phyloP scores from a whole-genome alignment of 176 grass and related monocot species.

The Triticum dicoccoides region DNA sequence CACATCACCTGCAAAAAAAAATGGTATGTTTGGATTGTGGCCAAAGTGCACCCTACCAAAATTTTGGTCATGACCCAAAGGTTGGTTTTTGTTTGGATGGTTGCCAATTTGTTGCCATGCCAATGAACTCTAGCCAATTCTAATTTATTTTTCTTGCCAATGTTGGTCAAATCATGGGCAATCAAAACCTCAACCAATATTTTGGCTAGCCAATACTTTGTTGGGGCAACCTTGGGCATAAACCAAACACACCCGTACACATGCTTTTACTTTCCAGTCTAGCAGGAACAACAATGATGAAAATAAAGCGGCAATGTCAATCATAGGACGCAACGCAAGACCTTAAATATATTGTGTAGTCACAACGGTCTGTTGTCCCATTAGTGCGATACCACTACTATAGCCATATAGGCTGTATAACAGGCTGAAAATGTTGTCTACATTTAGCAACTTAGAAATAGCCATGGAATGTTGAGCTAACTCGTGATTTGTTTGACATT shows the following conservation, averaged over 20 bases:
- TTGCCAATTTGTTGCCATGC: too few species aligned
- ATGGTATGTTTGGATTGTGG: not conserved
- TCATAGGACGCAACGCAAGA: not conserved
- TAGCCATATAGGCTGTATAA: not conserved
- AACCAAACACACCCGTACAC: not conserved
- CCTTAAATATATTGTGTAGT: not conserved
- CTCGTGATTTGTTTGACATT: not conserved
- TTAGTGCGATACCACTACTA: not conserved
- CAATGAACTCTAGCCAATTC: too few species aligned
- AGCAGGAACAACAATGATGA: not conserved
- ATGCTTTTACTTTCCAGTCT: constrained; percentile 21
- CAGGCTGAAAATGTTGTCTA: not conserved
- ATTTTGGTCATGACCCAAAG: too few species aligned
- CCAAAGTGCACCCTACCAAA: too few species aligned
- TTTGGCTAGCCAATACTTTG: too few species aligned
- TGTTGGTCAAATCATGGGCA: too few species aligned
- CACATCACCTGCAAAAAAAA: too few species aligned
- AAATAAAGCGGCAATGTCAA: not conserved
- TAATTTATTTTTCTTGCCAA: too few species aligned
- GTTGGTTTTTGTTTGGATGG: too few species aligned
- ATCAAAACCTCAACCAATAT: too few species aligned
- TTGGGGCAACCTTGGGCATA: too few species aligned
- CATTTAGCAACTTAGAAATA: not conserved
- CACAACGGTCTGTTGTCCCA: not conserved
- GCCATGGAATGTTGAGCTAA: not conserved